Base-by-base conservation (phyloP, 2,329 filamentous ascomycete genomes). In the Simplicillium sp. region DNA sequence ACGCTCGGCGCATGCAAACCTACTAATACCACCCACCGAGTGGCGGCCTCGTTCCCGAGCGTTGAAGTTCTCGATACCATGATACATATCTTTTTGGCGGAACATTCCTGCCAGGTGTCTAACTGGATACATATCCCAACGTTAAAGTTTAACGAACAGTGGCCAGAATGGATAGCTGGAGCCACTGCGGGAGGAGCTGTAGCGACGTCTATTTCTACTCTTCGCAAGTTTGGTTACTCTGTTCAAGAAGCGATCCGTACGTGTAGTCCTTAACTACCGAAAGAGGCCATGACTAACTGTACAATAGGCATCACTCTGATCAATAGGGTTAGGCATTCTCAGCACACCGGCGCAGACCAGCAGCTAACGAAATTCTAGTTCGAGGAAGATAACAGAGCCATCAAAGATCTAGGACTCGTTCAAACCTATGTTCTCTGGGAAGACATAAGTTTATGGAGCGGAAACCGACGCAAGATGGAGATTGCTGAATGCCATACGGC, bases 51-150 rank as follows among this genome's bases (percentile, higher is more conserved):
- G 0, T 84, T 84, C 46, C 77, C 78, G 0, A 77, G 75, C 1
- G 67, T 75, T 14, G 71, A 76, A 16, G 56, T 77, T 3, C 62
- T 83, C 44, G 78, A 82, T 48, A 75, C 70, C 9, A 62, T 82
- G 41, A 65, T 80, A 11, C 74, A 82, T 44, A 71, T 75, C 45
- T 82, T 75, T 45, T 59, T 82, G 15, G 71, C 73, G 1, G 67
- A 68, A 2, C 73, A 80, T 34, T 61, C 67, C 18, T 70, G 76
- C 36, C 67, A 77, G 44, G 66, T 78, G 0, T 75, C 73, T 36
- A 65, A 68, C 36, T 82, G 71, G 65, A 71, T 84, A 42, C 80
- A 84, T 55, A 68, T 76, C 36, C 70, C 75, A 2, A 76, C 75
- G 0, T 73, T 83, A 32, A 68, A 65, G 2, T 64, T 79, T 7